Base-by-base conservation (phyloP, 768 basidiomycete genomes). In the Lentinula edodes region DNA sequence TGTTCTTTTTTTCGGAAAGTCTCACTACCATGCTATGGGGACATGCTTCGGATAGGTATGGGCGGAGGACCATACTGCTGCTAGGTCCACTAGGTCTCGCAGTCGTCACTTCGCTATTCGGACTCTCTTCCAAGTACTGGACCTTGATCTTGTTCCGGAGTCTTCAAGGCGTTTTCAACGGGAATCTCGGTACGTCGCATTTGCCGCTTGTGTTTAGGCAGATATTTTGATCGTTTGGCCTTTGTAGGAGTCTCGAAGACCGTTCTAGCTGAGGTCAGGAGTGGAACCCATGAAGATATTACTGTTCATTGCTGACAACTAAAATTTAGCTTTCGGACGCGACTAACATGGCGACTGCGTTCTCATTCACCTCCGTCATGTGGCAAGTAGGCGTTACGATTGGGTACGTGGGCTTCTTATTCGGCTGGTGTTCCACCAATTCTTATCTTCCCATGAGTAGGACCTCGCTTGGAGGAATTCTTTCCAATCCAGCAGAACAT, bases 1-100 rank as follows among this genome's bases (percentile, higher is more conserved):
- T 71, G 5, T 73, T 72, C 57, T 72, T 71, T 60, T 10, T 68
- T 43, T 66, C 70, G 3, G 69, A 73, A 63, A 48, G 46, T 20
- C 46, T 48, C 12, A 48, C 46, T 6, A 48, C 46, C 46, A 48
- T 54, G 34, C 32, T 54, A 6, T 54, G 52, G 52, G 59, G 59
- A 7, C 63, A 52, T 45, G 60, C 50, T 43, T 46, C 62, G 41
- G 62, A 63, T 38, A 57, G 62, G 45, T 53, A 53, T 52, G 62
- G 62, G 20, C 58, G 62, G 51, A 63, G 60, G 52, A 58, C 62
- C 34, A 58, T 63, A n/a, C 39, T 63, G 42, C 32, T 63, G 46
- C 45, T 60, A 51, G 58, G 57, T 43, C 52, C 60, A 46, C 48
- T 53, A 6, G 62, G 62, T 13, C 41, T 53, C 36, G 58, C 62